Conservation (phyloP, 345 rosid genomes). For the Raphanus raphanistrum region DNA sequence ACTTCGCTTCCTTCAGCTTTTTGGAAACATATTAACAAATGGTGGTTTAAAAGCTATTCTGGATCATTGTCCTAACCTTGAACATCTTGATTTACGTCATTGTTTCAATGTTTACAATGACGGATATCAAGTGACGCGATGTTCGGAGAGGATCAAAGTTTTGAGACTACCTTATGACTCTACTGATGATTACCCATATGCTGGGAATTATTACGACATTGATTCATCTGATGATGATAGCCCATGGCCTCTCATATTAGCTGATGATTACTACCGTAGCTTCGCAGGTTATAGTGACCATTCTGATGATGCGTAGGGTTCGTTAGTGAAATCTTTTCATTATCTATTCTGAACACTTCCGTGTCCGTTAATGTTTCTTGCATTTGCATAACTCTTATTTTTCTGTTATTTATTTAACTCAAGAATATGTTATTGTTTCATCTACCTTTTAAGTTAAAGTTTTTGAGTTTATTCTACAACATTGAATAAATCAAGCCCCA, state of each 20-base stretch:
- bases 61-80: background rate
- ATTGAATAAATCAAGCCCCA: background rate
- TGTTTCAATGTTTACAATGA: background rate
- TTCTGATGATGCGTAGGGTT: background rate
- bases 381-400: background rate
- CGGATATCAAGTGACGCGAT: background rate
- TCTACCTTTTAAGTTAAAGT: background rate
- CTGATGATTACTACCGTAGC: background rate
- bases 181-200: background rate
- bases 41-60: background rate
- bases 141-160: background rate
- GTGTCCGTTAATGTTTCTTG: background rate
- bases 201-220: background rate
- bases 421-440: background rate
- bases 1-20: background rate
- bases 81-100: background rate
- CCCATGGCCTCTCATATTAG: background rate
- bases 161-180: background rate
- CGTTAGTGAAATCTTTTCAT: background rate
- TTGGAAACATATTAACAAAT: background rate
- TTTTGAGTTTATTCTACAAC: background rate
- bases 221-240: background rate
- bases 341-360: background rate
- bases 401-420: background rate
- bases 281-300: background rate